Conservation (phyloP, 768 basidiomycete genomes). For the Tylopilus intermedius region DNA sequence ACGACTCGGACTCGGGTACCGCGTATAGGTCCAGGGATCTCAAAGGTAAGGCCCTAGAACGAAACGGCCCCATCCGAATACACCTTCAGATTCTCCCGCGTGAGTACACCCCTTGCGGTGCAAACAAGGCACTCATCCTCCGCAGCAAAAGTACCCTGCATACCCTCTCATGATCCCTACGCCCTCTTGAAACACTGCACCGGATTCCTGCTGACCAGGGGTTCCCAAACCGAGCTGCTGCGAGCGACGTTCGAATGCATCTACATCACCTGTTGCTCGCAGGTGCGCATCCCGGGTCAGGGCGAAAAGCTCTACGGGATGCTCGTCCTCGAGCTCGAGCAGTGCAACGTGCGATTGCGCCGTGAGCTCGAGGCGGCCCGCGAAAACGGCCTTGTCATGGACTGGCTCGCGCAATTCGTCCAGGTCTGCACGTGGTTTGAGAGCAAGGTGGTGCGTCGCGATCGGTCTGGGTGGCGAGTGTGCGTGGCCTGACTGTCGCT, state of each 20-base stretch:
- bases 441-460: conserved; percentile 50
- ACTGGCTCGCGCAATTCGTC: conserved; percentile 60
- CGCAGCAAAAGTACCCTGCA: conserved; percentile 12
- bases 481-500: background rate
- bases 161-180: conserved; percentile 18
- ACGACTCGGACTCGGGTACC: conserved; percentile 64
- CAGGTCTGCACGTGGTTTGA: conserved; percentile 60
- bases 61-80: conserved; percentile 42
- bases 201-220: conserved; percentile 37
- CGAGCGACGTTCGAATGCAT: conserved; percentile 53
- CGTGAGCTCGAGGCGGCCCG: conserved; percentile 31
- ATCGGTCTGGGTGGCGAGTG: background rate
- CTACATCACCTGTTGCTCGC: conserved; percentile 51
- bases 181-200: conserved; percentile 35
- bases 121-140: background rate
- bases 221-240: conserved; percentile 27
- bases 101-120: conserved; percentile 17
- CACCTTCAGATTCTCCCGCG: conserved; percentile 40
- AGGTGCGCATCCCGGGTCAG: conserved; percentile 47
- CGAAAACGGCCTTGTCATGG: conserved; percentile 28
- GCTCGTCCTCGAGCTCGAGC: conserved; percentile 58
- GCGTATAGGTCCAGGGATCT: conserved; percentile 49
- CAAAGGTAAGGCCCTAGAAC: conserved; percentile 23
- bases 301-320: conserved; percentile 57
- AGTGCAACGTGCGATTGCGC: conserved; percentile 41